Percentiles rank a stretch among this genome's conserved stretches.
phyloP scores from a whole-genome alignment of 371 early-diverging fungal species.

The Lichtheimia hyalospora region DNA sequence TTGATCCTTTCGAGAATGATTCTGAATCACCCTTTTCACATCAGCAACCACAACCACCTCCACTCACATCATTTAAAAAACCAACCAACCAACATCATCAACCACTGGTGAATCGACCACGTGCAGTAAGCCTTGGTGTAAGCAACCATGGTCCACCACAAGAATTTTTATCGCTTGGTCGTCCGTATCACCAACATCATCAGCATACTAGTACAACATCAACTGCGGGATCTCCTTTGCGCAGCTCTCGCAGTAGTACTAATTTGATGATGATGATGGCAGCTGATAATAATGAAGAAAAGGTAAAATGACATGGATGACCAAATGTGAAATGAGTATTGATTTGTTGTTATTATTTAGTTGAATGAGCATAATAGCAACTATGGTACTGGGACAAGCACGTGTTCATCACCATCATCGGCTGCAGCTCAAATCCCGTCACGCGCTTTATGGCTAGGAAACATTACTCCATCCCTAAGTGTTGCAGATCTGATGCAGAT shows the following conservation, averaged over 20 bases:
- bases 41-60: constrained; percentile 3
- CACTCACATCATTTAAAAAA: background rate
- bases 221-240: background rate
- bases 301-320: no score
- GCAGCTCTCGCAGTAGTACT: constrained; percentile 11
- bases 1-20: constrained; percentile 13
- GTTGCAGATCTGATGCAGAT: constrained; percentile 75
- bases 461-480: constrained; percentile 78
- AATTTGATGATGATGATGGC: constrained; percentile 1
- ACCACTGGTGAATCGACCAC: constrained; percentile 5
- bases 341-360: no score
- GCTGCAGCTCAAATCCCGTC: constrained; percentile 55
- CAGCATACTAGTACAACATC: constrained; percentile 2
- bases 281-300: no score
- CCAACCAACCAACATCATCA: no score
- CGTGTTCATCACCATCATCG: constrained; percentile 15
- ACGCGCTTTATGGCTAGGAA: constrained; percentile 92
- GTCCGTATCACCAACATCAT: background rate
- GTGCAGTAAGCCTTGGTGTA: constrained; percentile 25
- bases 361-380: no score
- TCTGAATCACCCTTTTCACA: constrained; percentile 10
- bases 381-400: background rate
- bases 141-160: constrained; percentile 4
- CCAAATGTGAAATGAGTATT: no score
- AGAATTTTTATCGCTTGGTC: no score